A percentile compares a stretch with the other conserved stretches of the same genome.
Evolutionary conservation across 2,329 filamentous ascomycete species (phyloP).

Genomic region (Cladosporium halotolerans): DNA sequence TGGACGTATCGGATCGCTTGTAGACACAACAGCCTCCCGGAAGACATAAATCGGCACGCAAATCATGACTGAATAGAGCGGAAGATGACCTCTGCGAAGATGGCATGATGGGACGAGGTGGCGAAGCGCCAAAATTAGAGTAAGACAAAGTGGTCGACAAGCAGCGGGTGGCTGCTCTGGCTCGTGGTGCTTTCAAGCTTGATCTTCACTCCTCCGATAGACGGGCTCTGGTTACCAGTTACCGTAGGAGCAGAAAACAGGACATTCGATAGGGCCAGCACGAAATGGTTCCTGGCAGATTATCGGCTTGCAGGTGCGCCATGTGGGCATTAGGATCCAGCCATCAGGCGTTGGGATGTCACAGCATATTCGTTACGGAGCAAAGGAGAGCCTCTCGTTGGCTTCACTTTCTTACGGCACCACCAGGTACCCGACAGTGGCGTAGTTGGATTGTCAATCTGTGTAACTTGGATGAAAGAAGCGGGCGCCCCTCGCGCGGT

Average conservation of each 20-base stretch:
- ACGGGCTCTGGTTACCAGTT: neutral
- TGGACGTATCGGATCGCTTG: no score
- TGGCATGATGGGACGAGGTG: neutral
- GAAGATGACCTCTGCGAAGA: neutral
- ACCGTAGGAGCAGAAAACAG: neutral
- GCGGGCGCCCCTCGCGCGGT: neutral
- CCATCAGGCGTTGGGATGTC: neutral
- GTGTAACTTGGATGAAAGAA: neutral
- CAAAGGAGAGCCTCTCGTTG: neutral
- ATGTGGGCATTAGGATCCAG: no score
- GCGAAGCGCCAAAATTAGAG: neutral
- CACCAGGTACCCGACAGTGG: neutral
- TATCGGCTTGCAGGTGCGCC: neutral
- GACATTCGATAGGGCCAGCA: no score
- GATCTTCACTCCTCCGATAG: neutral
- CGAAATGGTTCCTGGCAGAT: neutral
- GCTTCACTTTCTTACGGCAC: neutral
- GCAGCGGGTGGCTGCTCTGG: slow-evolving; percentile 6
- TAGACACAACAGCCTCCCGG: no score
- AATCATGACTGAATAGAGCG: neutral
- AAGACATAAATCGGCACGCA: no score
- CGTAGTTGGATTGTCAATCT: neutral
- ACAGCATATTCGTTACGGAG: neutral
- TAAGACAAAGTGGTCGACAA: neutral
- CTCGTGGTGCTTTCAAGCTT: slow-evolving; percentile 7